Evolutionary conservation across 345 rosid genomes (phyloP).

Genomic region (Erysimum cheiranthoides): DNA sequence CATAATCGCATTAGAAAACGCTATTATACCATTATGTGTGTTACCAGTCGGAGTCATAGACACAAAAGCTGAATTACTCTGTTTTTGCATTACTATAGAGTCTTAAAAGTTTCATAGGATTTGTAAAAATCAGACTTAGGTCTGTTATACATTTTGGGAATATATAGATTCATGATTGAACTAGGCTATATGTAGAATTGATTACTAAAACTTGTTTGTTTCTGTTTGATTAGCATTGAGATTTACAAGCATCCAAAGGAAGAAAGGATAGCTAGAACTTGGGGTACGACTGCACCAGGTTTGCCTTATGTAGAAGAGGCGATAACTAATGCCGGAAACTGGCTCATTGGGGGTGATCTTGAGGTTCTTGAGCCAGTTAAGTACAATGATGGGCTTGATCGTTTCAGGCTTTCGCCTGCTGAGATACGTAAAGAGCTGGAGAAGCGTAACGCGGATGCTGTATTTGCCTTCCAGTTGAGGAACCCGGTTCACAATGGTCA

Average conservation of each 20-base stretch:
- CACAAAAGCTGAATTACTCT: slow-evolving; percentile 7
- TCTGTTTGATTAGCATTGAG: slow-evolving; percentile 68
- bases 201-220: slow-evolving; percentile 10
- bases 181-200: neutral
- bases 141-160: neutral
- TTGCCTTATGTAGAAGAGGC: slow-evolving; percentile 88
- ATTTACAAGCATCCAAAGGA: slow-evolving; percentile 96
- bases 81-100: neutral
- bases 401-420: slow-evolving; percentile 84
- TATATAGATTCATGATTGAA: neutral
- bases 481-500: slow-evolving; percentile 99
- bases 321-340: slow-evolving; percentile 75
- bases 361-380: slow-evolving; percentile 91
- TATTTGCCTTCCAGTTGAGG: slow-evolving; percentile 98
- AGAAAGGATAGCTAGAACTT: slow-evolving; percentile 95
- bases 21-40: too few relatives aligned
- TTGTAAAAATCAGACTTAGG: neutral
- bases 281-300: slow-evolving; percentile 97
- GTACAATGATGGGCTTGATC: slow-evolving; percentile 89
- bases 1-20: too few relatives aligned
- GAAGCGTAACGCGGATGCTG: slow-evolving; percentile 92
- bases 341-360: slow-evolving; percentile 96
- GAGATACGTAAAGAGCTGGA: slow-evolving; percentile 78
- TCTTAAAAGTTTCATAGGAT: neutral
- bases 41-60: neutral